Evolutionary conservation across 1,284 basidiomycete genomes (phyloP), one percentile per base, ranked within the genome.

Genomic region (Moniliophthora roreri): DNA sequence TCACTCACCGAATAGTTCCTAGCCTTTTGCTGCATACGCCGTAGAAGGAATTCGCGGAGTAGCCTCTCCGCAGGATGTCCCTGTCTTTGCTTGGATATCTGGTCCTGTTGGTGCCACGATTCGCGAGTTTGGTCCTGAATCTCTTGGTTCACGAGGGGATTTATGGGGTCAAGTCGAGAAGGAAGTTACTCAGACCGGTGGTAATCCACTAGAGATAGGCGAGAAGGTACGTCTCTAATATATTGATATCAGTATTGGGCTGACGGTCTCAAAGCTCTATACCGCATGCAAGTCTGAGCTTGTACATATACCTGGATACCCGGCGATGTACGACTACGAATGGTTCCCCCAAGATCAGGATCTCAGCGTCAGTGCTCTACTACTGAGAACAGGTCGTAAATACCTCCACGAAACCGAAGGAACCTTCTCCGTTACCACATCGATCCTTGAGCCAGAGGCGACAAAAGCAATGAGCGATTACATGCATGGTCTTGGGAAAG

Each of bases 261-360:
- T 4, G 7, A 9, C 2, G 34, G 24, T 9, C 24, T 8, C 10
- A 3, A 24, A 11, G 36, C 26, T 46, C 7, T 38, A 16, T 23
- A 11, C 26, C n/a, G n/a, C 15, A 6, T 8, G 18, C 23, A 37
- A 23, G 9, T 38, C 24, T 16, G 38, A 47, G 11, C 26, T 62
- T 4, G 13, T 60, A 16, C 20, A 49, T 2, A 50, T 62, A 7
- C 55, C 59, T 0, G 58, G 64, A 8, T 15, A 59, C 18, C 60
- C 59, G 7, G 36, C 61, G 3, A 57, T 61, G 55, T 63, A 60
- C 24, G 64, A 64, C 35, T 58, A 63, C 28, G 64, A 65, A 35
- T 54, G 55, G 36, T 59, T 51, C 23, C 59, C 62, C 7, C 64
- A 65, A 36, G 45, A 52, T 7, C 10, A 48, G 11, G 13, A 56